Conservation (phyloP, 176 grass and related monocot genomes). For the bread wheat (Triticum aestivum) region DNA sequence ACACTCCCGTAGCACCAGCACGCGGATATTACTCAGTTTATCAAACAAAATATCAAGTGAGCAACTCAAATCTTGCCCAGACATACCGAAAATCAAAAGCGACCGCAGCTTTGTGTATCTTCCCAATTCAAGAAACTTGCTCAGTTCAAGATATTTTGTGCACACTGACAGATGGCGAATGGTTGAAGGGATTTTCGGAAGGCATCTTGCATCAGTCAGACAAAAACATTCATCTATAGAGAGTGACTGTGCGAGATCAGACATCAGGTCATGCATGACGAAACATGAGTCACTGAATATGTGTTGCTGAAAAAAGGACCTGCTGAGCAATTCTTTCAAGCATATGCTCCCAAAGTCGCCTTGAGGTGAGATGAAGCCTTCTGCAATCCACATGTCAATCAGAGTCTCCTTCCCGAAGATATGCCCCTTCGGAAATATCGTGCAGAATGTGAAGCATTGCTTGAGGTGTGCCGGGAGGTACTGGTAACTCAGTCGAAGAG, state of each 20-base stretch:
- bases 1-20: conserved; percentile 1
- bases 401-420: conserved; percentile 5
- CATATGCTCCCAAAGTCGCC: background rate
- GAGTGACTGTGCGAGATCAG: conserved; percentile 18
- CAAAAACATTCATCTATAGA: conserved; percentile 23
- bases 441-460: conserved; percentile 13
- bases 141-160: conserved; percentile 12
- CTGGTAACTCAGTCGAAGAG: conserved; percentile 21
- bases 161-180: conserved; percentile 20
- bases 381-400: conserved; percentile 30
- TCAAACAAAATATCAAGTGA: background rate
- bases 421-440: conserved; percentile 9
- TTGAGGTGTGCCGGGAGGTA: conserved; percentile 3
- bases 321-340: conserved; percentile 14
- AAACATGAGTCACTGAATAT: background rate
- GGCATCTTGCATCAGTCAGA: background rate
- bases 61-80: conserved; percentile 2
- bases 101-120: conserved; percentile 13
- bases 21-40: conserved; percentile 15
- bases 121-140: background rate
- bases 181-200: background rate
- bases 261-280: conserved; percentile 29
- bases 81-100: background rate
- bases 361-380: conserved; percentile 15
- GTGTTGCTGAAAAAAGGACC: conserved; percentile 13